These are phyloP conservation scores for Glycine tomentella DNA, from an alignment of 306 rosid genomes.

Conservation along the genomic window DNA sequence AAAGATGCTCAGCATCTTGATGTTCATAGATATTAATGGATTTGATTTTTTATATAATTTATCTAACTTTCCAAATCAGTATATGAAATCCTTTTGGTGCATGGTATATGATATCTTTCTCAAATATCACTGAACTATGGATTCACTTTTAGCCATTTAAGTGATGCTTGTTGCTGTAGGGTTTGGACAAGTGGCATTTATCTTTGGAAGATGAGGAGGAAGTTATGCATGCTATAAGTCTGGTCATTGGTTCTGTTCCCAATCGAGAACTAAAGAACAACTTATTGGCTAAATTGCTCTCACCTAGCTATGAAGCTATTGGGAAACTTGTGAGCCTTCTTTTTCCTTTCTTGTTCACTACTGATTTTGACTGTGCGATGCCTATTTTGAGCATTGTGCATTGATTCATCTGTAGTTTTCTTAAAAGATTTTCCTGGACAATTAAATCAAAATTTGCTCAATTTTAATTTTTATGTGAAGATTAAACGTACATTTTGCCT, in stretches of 20 bases:
- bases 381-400: too few species aligned
- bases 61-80: constrained; percentile 31
- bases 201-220: constrained; percentile 97
- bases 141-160: constrained; percentile 36
- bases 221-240: constrained; percentile 83
- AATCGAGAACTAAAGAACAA: constrained; percentile 82
- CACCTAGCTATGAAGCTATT: constrained; percentile 86
- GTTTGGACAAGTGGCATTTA: constrained; percentile 80
- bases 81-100: constrained; percentile 18
- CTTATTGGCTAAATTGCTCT: constrained; percentile 84
- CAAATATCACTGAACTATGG: constrained; percentile 28
- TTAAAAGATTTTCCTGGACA: too few species aligned
- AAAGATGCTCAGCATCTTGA: constrained; percentile 21
- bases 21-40: constrained; percentile 10
- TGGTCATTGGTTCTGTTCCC: constrained; percentile 82
- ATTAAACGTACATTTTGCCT: constrained; percentile 4
- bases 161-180: constrained; percentile 54
- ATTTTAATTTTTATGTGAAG: constrained; percentile 27
- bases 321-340: constrained; percentile 82
- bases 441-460: constrained; percentile 30
- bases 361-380: constrained; percentile 35
- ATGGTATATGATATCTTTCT: constrained; percentile 33
- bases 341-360: constrained; percentile 28
- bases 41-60: constrained; percentile 14
- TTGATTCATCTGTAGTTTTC: too few species aligned